Evolutionary conservation across 495 filamentous ascomycete genomes (phyloP).

Genomic region (Aspergillus wentii): DNA sequence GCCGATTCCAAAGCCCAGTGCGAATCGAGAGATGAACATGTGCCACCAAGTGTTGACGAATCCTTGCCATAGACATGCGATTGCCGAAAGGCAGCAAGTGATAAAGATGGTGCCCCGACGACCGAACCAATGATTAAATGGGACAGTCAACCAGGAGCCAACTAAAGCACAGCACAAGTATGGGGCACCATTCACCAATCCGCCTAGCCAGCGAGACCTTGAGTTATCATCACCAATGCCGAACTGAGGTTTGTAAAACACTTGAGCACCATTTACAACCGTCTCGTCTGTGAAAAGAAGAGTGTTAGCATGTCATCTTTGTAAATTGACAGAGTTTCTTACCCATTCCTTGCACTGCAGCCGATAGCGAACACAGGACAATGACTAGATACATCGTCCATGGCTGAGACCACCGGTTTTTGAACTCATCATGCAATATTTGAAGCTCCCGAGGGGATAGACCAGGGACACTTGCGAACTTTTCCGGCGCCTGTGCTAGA

Average conservation of each 20-base stretch:
- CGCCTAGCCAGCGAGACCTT: conserved; percentile 56
- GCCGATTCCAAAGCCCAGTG: conserved; percentile 58
- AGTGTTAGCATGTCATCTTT: conserved; percentile 10
- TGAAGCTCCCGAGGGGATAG: conserved; percentile 53
- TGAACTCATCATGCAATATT: conserved; percentile 57
- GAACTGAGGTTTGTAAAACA: conserved; percentile 66
- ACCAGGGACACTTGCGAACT: conserved; percentile 48
- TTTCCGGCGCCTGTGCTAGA: conserved; percentile 55
- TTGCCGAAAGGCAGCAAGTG: conserved; percentile 41
- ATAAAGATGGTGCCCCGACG: conserved; percentile 57
- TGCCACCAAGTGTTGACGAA: conserved; percentile 47
- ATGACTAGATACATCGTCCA: conserved; percentile 64
- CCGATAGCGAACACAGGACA: conserved; percentile 55
- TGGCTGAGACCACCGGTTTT: conserved; percentile 70
- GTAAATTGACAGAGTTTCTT: conserved; percentile 6
- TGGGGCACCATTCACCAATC: conserved; percentile 51
- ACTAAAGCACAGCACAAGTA: conserved; percentile 40
- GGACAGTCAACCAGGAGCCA: conserved; percentile 51
- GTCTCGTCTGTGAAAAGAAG: conserved; percentile 59
- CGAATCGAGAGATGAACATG: conserved; percentile 53
- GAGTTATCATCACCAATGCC: conserved; percentile 50
- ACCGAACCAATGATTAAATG: conserved; percentile 50
- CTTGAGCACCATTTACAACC: conserved; percentile 74
- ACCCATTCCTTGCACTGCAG: conserved; percentile 71
- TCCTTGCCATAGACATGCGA: conserved; percentile 45